Percentiles rank a stretch among this genome's conserved stretches.
These are phyloP conservation scores for Neurospora cerealis DNA, from an alignment of 495 filamentous ascomycete genomes.

Conservation along the genomic window DNA sequence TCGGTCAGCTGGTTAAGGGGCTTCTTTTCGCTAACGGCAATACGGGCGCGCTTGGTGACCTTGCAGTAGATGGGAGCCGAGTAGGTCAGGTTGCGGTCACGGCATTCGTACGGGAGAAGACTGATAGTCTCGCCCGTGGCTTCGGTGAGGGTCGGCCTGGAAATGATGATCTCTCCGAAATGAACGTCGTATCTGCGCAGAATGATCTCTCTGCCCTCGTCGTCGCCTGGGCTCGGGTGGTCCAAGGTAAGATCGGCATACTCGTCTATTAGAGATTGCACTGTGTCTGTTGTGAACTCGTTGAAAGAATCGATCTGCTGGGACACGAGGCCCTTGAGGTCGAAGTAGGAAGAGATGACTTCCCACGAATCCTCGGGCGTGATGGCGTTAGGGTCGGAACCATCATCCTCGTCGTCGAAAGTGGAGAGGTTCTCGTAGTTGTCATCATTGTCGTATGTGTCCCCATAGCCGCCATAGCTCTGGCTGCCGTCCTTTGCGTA, in stretches of 20 bases:
- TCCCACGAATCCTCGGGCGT: conserved; percentile 95
- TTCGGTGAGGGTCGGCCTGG: conserved; percentile 80
- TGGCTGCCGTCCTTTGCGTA: conserved; percentile 11
- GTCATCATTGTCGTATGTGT: conserved; percentile 33
- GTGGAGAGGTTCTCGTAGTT: conserved; percentile 53
- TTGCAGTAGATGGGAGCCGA: conserved; percentile 80
- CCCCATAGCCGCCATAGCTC: conserved; percentile 15
- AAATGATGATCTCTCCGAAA: conserved; percentile 76
- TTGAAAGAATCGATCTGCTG: conserved; percentile 98
- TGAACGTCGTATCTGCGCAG: conserved; percentile 88
- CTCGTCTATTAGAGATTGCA: conserved; percentile 85
- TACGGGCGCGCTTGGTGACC: conserved; percentile 67
- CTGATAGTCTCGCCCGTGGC: conserved; percentile 75
- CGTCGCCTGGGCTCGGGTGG: conserved; percentile 62
- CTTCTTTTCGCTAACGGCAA: conserved; percentile 66
- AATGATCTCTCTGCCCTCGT: conserved; percentile 63
- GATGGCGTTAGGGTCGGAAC: conserved; percentile 76
- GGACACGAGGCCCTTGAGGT: conserved; percentile 86
- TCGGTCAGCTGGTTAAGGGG: conserved; percentile 51
- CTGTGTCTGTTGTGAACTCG: conserved; percentile 85
- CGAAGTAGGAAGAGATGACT: conserved; percentile 94
- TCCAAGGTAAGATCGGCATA: conserved; percentile 82
- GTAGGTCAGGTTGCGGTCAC: conserved; percentile 91
- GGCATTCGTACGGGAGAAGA: conserved; percentile 84
- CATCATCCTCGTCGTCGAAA: conserved; percentile 57